Evolutionary conservation across 495 filamentous ascomycete genomes (phyloP), one percentile per base, ranked within the genome.

Genomic region (Extremus antarcticus): DNA sequence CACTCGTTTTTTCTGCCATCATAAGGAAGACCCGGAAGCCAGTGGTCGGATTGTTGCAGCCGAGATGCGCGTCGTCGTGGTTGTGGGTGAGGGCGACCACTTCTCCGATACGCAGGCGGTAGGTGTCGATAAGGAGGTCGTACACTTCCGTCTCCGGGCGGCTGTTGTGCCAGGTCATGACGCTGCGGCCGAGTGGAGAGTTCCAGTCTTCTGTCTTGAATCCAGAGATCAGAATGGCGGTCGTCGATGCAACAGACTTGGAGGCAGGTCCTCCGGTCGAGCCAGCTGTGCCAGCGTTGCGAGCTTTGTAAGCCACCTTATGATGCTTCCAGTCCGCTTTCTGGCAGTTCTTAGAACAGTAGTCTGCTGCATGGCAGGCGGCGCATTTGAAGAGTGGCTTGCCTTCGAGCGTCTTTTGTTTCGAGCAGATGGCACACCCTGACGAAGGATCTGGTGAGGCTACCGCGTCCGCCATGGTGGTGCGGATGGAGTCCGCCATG

Each of bases 331-430:
- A 76, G 59, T 76, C 63, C 2, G 63, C 60, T 32, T 68, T 71
- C 56, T 77, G 71, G 65, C 75, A 76, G 4, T 71, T 65, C 17
- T 64, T 66, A 19, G 71, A 73, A 64, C 75, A 78, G 65, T 78
- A 77, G 8, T 20, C 25, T 11, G 65, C 57, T 9, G 52, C 61
- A n/a, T 59, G 55, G 68, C 74, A 77, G 25, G 67, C 65, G 25
- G 59, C 58, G 59, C 76, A 78, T n/a, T 39, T 39, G 9, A 9
- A n/a, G n/a, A 39, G 35, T 9, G 35, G 35, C 9, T n/a, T 39
- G 9, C 35, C 35, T 9, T n/a, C 35, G 9, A 39, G 9, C 9
- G 35, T n/a, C n/a, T 39, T n/a, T 9, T 9, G 9, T n/a, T 39
- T 39, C 35, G 35, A 39, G 35, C 35, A 39, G 9, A n/a, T 39